Conservation (phyloP, 495 filamentous ascomycete species). For the Penicillium cosmopolitanum region DNA sequence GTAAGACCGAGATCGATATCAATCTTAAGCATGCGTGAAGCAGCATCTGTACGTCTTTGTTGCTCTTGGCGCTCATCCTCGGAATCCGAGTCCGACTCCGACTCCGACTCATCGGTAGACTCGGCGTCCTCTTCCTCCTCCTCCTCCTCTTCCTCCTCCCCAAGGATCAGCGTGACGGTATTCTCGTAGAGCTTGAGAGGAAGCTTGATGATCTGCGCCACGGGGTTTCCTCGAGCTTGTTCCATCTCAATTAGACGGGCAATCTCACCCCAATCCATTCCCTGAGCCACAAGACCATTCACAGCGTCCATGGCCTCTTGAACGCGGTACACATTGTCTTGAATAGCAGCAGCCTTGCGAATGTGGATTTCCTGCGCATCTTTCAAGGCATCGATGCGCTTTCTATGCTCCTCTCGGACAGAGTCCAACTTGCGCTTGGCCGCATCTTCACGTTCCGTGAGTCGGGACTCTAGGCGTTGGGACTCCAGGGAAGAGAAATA, state of each 20-base stretch:
- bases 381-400: conserved; percentile 80
- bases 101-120: conserved; percentile 63
- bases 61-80: conserved; percentile 53
- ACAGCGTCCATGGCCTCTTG: conserved; percentile 90
- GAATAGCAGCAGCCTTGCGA: conserved; percentile 85
- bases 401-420: conserved; percentile 78
- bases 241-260: conserved; percentile 85
- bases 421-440: conserved; percentile 83
- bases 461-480: conserved; percentile 81
- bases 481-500: conserved; percentile 97
- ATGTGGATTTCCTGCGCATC: conserved; percentile 79
- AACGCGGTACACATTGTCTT: conserved; percentile 85
- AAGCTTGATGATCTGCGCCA: conserved; percentile 84
- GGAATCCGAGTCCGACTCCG: conserved; percentile 63
- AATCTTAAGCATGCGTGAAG: conserved; percentile 56
- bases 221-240: conserved; percentile 75
- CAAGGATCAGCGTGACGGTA: conserved; percentile 78
- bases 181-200: conserved; percentile 90
- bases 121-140: conserved; percentile 60
- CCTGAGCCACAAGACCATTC: conserved; percentile 84
- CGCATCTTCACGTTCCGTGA: conserved; percentile 77
- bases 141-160: conserved; percentile 65
- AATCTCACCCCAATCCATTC: conserved; percentile 97
- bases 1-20: conserved; percentile 84
- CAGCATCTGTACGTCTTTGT: conserved; percentile 34